Percentiles rank a stretch among this genome's conserved stretches.
These are phyloP conservation scores for Alternaria consortialis DNA, from an alignment of 2,329 filamentous ascomycete genomes.

Conservation along the genomic window DNA sequence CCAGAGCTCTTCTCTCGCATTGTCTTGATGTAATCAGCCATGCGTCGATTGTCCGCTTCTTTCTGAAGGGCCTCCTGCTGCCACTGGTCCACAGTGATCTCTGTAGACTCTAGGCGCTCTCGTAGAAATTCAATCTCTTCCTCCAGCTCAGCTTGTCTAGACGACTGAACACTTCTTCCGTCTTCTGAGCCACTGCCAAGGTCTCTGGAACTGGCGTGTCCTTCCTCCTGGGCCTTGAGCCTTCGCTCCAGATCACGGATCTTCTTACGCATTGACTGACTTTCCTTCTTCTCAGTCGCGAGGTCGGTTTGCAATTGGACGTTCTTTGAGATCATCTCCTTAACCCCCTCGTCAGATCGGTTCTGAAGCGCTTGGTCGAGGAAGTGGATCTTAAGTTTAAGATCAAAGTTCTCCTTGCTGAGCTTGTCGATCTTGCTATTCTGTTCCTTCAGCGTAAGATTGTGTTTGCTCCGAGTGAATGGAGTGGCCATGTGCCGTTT, in stretches of 20 bases:
- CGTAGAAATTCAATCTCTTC: constrained; percentile 86
- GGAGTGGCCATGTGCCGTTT: constrained; percentile 58
- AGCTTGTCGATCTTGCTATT: constrained; percentile 96
- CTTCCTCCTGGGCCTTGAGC: constrained; percentile 67
- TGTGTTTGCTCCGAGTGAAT: constrained; percentile 53
- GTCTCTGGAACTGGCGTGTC: constrained; percentile 57
- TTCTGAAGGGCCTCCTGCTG: constrained; percentile 78
- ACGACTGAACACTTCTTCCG: constrained; percentile 62
- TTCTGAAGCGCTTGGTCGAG: constrained; percentile 92
- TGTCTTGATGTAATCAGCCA: constrained; percentile 80
- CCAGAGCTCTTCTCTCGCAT: constrained; percentile 60
- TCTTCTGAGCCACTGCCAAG: constrained; percentile 59
- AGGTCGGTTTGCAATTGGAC: constrained; percentile 93
- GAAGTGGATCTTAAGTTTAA: constrained; percentile 98
- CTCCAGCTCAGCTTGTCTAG: constrained; percentile 73
- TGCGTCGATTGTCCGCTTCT: constrained; percentile 84
- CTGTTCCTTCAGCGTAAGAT: constrained; percentile 91
- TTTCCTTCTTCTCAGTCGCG: constrained; percentile 88
- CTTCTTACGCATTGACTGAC: constrained; percentile 80
- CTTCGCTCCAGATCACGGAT: constrained; percentile 88
- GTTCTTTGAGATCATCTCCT: constrained; percentile 98
- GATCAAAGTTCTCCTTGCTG: constrained; percentile 97
- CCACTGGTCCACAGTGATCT: constrained; percentile 83
- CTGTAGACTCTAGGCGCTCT: constrained; percentile 85
- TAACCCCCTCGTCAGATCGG: constrained; percentile 92